Conservation (phyloP, 2,329 filamentous ascomycete genomes). For the Celoporthe dispersa region DNA sequence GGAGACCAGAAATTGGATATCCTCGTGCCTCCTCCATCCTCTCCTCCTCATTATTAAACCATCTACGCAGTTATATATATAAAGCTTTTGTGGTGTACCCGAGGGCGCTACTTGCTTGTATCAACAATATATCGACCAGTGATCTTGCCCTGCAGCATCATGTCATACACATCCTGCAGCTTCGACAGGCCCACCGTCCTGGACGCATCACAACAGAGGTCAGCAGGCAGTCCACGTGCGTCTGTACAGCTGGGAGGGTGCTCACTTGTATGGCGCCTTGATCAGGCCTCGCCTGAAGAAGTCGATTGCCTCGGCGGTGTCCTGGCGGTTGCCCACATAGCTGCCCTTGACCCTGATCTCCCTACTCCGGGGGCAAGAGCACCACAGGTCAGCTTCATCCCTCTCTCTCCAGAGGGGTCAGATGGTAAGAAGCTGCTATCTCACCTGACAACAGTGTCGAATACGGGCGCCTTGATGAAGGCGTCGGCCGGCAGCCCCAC, state of each 20-base stretch:
- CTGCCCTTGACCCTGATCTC: conserved; percentile 93
- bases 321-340: conserved; percentile 91
- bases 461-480: conserved; percentile 81
- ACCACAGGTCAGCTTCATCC: background rate
- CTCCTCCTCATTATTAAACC: no score
- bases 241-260: background rate
- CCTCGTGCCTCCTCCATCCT: no score
- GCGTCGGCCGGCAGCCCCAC: conserved; percentile 86
- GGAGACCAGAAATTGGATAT: no score
- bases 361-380: conserved; percentile 39
- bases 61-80: no score
- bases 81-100: no score
- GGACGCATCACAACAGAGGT: conserved; percentile 33
- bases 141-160: conserved; percentile 73
- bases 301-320: conserved; percentile 85
- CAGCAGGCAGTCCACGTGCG: background rate
- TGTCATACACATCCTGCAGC: conserved; percentile 75
- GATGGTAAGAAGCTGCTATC: background rate
- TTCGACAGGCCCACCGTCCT: conserved; percentile 75
- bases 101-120: conserved; percentile 57
- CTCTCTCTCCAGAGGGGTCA: background rate
- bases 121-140: conserved; percentile 80
- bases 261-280: conserved; percentile 77
- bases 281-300: conserved; percentile 86
- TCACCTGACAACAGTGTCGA: conserved; percentile 73